Conservation (phyloP, 2,329 filamentous ascomycete genomes). For the Escovopsis weberi region DNA sequence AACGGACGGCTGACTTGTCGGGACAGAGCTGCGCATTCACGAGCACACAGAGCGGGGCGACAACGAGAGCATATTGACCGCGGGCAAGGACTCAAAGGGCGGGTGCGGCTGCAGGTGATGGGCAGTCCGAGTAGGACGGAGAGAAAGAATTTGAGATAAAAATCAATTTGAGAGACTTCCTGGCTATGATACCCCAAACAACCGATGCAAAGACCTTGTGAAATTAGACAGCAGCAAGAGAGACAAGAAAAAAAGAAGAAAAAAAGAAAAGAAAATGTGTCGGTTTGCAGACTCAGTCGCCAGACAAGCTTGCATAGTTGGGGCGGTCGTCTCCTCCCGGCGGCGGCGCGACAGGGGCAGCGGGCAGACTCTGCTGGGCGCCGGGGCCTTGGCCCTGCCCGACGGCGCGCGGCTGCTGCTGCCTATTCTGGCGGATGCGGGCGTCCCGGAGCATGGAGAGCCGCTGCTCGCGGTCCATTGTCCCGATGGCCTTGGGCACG, state of each 20-base stretch:
- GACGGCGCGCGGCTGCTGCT: slow-evolving; percentile 14
- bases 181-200: slow-evolving; percentile 10
- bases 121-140: slow-evolving; percentile 3
- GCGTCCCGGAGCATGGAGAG: slow-evolving; percentile 68
- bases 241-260: too few species aligned
- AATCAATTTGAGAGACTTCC: neutral
- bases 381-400: slow-evolving; percentile 23
- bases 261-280: neutral
- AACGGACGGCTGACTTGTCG: neutral
- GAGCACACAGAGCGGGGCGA: slow-evolving; percentile 82
- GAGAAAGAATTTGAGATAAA: slow-evolving; percentile 3
- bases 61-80: slow-evolving; percentile 75
- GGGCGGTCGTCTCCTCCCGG: slow-evolving; percentile 60
- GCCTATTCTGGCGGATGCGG: slow-evolving; percentile 22
- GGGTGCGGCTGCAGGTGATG: slow-evolving; percentile 17
- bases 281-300: slow-evolving; percentile 37
- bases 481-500: slow-evolving; percentile 80
- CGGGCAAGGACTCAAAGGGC: slow-evolving; percentile 21
- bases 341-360: slow-evolving; percentile 50
- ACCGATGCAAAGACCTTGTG: slow-evolving; percentile 1
- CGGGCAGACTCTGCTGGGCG: slow-evolving; percentile 10
- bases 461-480: slow-evolving; percentile 75
- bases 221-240: neutral
- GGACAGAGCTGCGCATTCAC: slow-evolving; percentile 70
- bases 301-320: slow-evolving; percentile 73